A percentile compares a stretch with the other conserved stretches of the same genome.
Conservation (phyloP, 495 filamentous ascomycete species). For the Hypoxylon fragiforme region DNA sequence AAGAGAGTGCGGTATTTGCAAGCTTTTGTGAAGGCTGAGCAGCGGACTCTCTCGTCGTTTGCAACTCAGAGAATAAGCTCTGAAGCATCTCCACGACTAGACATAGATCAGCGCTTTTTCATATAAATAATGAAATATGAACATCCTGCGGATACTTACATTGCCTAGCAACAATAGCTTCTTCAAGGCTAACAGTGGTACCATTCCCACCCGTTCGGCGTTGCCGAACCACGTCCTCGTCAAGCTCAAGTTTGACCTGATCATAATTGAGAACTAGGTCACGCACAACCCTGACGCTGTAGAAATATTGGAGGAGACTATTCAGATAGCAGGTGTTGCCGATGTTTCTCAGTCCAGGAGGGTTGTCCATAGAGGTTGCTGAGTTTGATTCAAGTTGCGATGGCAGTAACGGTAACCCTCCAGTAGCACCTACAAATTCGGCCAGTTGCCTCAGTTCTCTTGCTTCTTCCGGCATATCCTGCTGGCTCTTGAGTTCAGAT, state of each 20-base stretch:
- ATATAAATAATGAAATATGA: not conserved
- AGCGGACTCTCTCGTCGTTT: slow-evolving; percentile 57
- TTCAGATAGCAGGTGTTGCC: slow-evolving; percentile 98
- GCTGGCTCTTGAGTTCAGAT: slow-evolving; percentile 28
- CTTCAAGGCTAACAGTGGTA: slow-evolving; percentile 41
- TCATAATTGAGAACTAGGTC: slow-evolving; percentile 78
- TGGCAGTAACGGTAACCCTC: not conserved
- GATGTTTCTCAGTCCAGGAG: slow-evolving; percentile 78
- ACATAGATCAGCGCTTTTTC: not conserved
- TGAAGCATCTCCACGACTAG: slow-evolving; percentile 37
- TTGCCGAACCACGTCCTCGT: slow-evolving; percentile 58
- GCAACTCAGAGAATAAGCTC: slow-evolving; percentile 68
- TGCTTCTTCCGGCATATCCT: slow-evolving; percentile 22
- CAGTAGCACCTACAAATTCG: slow-evolving; percentile 26
- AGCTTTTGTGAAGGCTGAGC: slow-evolving; percentile 76
- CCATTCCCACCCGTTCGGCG: slow-evolving; percentile 64
- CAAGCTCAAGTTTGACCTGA: slow-evolving; percentile 61
- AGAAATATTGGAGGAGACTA: slow-evolving; percentile 94
- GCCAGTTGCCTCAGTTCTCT: slow-evolving; percentile 24
- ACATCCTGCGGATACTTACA: slow-evolving; percentile 20
- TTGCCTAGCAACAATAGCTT: slow-evolving; percentile 47
- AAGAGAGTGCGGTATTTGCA: slow-evolving; percentile 72
- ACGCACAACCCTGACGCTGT: slow-evolving; percentile 80
- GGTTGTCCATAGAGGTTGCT: slow-evolving; percentile 1
- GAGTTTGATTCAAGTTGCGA: slow-evolving; percentile 7